phyloP scores from a whole-genome alignment of 306 rosid genomes.

The Gastrolobium villosum region DNA sequence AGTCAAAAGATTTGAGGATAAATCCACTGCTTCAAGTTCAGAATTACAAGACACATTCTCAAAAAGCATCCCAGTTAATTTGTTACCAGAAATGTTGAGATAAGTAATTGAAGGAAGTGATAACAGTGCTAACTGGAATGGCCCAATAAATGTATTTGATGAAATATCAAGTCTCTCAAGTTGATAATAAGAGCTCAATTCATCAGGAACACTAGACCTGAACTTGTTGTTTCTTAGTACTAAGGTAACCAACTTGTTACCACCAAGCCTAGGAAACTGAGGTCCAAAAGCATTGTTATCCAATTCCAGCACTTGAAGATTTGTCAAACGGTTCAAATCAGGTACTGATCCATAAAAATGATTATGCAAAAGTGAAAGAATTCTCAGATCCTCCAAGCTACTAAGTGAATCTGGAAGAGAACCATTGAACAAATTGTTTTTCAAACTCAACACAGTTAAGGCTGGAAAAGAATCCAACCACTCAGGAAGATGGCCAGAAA shows the following conservation, averaged over 20 bases:
- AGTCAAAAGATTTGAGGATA: constrained; percentile 84
- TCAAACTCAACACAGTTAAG: constrained; percentile 81
- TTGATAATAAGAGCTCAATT: constrained; percentile 68
- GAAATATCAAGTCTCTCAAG: constrained; percentile 76
- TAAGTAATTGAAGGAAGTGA: constrained; percentile 80
- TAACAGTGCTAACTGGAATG: constrained; percentile 66
- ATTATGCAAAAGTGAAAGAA: constrained; percentile 80
- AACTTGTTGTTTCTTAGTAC: constrained; percentile 77
- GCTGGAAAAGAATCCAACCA: constrained; percentile 69
- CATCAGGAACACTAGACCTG: constrained; percentile 76
- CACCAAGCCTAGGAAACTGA: constrained; percentile 77
- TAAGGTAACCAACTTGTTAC: constrained; percentile 76
- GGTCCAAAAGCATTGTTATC: constrained; percentile 86
- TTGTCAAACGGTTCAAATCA: constrained; percentile 70
- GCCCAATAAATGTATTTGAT: constrained; percentile 78
- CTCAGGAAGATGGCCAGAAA: constrained; percentile 69
- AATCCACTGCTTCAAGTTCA: constrained; percentile 71
- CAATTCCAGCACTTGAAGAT: constrained; percentile 91
- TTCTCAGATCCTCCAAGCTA: constrained; percentile 69
- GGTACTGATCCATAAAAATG: constrained; percentile 78
- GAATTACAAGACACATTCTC: constrained; percentile 75
- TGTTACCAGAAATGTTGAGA: constrained; percentile 80
- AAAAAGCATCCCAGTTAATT: constrained; percentile 80
- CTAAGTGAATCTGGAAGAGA: constrained; percentile 70
- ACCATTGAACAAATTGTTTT: constrained; percentile 70